Percentiles rank a stretch among this genome's conserved stretches.
These are phyloP conservation scores for Ophiostoma ips DNA, from an alignment of 2,329 filamentous ascomycete genomes.

Conservation along the genomic window DNA sequence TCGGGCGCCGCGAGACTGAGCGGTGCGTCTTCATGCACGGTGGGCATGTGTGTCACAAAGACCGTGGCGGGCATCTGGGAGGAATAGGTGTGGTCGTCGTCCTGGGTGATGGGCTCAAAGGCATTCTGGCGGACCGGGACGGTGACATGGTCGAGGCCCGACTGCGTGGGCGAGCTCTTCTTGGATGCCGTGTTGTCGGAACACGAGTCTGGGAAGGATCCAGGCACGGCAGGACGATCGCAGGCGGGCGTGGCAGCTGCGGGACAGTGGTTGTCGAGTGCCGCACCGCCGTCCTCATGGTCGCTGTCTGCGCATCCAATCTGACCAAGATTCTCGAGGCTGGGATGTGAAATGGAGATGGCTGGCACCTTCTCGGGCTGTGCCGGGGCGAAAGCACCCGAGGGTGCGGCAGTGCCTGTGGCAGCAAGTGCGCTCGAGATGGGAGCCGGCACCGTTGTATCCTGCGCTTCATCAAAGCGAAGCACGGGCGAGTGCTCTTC, in stretches of 20 bases:
- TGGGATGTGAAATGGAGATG: slow-evolving; percentile 33
- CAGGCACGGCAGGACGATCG: slow-evolving; percentile 38
- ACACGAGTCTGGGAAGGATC: slow-evolving; percentile 38
- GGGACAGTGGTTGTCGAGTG: background rate
- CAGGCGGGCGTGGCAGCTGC: background rate
- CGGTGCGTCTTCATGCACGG: slow-evolving; percentile 21
- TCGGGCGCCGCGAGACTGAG: slow-evolving; percentile 6
- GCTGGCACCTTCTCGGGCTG: slow-evolving; percentile 22
- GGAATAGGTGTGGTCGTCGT: slow-evolving; percentile 9
- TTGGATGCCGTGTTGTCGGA: slow-evolving; percentile 13
- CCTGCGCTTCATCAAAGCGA: slow-evolving; percentile 10
- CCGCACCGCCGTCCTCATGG: background rate
- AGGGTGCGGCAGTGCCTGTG: background rate
- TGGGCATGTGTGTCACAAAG: slow-evolving; percentile 15
- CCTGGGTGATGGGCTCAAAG: slow-evolving; percentile 16
- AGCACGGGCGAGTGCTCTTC: slow-evolving; percentile 10
- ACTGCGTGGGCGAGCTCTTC: background rate
- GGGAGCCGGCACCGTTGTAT: slow-evolving; percentile 10
- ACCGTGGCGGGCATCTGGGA: slow-evolving; percentile 14
- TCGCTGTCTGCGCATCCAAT: background rate
- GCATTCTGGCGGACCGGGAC: slow-evolving; percentile 8
- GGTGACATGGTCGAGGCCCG: background rate
- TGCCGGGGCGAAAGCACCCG: background rate
- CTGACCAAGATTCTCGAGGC: slow-evolving; percentile 15
- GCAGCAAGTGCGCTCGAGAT: background rate